Evolutionary conservation across 225 moss, liverwort and hornwort species (phyloP).

Genomic region (Bryum argenteum): DNA sequence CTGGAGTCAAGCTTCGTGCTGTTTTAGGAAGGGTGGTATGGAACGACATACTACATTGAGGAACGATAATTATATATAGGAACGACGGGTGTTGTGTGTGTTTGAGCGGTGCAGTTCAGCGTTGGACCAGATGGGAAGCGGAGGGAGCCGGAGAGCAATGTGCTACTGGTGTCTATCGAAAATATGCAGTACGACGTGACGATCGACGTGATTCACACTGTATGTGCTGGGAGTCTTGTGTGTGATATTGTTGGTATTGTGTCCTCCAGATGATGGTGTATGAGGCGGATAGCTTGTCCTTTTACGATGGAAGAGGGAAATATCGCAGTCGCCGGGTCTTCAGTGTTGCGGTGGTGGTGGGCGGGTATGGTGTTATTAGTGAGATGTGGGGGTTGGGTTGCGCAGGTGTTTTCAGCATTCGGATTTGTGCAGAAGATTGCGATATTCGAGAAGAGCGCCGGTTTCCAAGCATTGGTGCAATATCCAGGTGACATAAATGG

Average conservation of each 20-base stretch:
- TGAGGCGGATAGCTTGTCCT: no score
- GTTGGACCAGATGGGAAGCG: slow-evolving; percentile 96
- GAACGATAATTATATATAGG: no score
- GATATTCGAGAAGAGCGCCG: slow-evolving; percentile 97
- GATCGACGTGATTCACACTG: slow-evolving; percentile 96
- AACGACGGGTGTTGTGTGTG: not conserved
- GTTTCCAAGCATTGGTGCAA: slow-evolving; percentile 96
- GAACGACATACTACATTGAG: not conserved
- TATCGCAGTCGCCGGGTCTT: not conserved
- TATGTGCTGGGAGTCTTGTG: slow-evolving; percentile 28
- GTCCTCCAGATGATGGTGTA: no score
- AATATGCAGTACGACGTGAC: slow-evolving; percentile 99
- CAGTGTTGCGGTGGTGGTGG: not conserved
- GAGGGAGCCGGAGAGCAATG: slow-evolving; percentile 98
- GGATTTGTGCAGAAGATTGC: slow-evolving; percentile 95
- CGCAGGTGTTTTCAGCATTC: slow-evolving; percentile 96
- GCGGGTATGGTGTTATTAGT: not conserved
- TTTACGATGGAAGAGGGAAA: no score
- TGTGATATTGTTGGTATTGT: not conserved
- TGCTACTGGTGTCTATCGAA: slow-evolving; percentile 90
- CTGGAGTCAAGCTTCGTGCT: not conserved
- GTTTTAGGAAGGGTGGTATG: not conserved
- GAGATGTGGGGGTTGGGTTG: not conserved
- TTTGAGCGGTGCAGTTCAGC: slow-evolving; percentile 65
- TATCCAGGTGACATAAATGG: slow-evolving; percentile 66